phyloP scores from a whole-genome alignment of 352 stramenopile genomes.

The Thraustochytrium striatum region DNA sequence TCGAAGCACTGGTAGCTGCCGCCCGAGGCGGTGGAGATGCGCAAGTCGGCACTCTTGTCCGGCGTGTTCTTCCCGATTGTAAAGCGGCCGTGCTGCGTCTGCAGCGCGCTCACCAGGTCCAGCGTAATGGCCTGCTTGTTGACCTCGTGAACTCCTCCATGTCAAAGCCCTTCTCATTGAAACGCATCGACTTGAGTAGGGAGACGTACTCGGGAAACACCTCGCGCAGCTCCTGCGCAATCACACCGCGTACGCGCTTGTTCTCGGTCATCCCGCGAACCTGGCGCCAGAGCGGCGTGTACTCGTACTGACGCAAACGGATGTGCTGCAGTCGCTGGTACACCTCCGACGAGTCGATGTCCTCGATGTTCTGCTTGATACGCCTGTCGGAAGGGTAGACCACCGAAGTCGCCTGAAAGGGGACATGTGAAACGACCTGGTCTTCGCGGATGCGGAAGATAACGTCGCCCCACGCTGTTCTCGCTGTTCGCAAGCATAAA shows the following conservation, averaged over 20 bases:
- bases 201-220: conserved; percentile 87
- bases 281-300: conserved; percentile 78
- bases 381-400: conserved; percentile 81
- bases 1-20: conserved; percentile 4
- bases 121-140: conserved; percentile 85
- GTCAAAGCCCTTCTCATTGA: conserved; percentile 59
- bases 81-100: conserved; percentile 67
- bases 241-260: conserved; percentile 74
- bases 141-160: conserved; percentile 86
- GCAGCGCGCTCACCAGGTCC: conserved; percentile 79
- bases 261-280: conserved; percentile 72
- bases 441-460: conserved; percentile 58
- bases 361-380: conserved; percentile 84
- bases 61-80: background rate
- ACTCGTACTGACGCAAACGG: conserved; percentile 80
- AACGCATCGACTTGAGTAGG: conserved; percentile 61
- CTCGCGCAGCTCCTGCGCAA: conserved; percentile 81
- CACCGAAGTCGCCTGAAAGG: conserved; percentile 79
- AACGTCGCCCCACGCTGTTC: conserved; percentile 51
- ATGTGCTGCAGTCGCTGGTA: conserved; percentile 77
- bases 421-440: conserved; percentile 62
- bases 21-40: background rate
- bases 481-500: conserved; percentile 47
- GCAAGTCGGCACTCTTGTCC: background rate
- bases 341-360: conserved; percentile 78